phyloP scores from a whole-genome alignment of 164 flowering plant species.

The Kalanchoe fedtschenkoi region DNA sequence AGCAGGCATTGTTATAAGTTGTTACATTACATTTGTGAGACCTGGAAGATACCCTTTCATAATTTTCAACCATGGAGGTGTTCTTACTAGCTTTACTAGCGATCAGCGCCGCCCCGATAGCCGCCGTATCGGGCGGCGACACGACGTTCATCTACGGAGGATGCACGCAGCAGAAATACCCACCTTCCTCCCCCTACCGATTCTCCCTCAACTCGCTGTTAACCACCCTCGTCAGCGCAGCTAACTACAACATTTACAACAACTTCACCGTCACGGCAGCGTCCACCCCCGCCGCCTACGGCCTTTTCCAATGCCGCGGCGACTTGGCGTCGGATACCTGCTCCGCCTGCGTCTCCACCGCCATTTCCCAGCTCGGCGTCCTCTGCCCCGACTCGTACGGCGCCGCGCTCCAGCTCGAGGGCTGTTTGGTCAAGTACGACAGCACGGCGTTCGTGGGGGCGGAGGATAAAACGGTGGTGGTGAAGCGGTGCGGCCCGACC shows the following conservation, averaged over 20 bases:
- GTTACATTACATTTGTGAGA: background rate
- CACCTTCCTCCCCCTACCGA: constrained; percentile 31
- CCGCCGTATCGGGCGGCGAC: constrained; percentile 16
- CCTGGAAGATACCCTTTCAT: background rate
- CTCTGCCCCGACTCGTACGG: constrained; percentile 35
- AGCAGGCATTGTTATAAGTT: background rate
- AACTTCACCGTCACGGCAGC: constrained; percentile 31
- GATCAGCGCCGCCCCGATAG: constrained; percentile 9
- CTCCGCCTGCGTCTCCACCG: constrained; percentile 31
- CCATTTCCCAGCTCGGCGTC: constrained; percentile 36
- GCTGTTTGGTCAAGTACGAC: constrained; percentile 54
- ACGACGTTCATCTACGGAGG: constrained; percentile 44
- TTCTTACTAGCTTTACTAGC: background rate
- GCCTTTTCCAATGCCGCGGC: constrained; percentile 61
- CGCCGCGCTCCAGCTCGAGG: constrained; percentile 50
- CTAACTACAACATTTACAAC: constrained; percentile 30
- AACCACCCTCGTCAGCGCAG: constrained; percentile 48
- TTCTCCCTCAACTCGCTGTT: constrained; percentile 38
- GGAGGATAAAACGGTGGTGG: constrained; percentile 43
- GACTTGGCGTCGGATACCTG: constrained; percentile 35
- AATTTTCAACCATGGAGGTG: background rate
- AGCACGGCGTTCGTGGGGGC: constrained; percentile 40
- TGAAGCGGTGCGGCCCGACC: constrained; percentile 37
- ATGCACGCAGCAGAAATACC: constrained; percentile 38
- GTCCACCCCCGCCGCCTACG: constrained; percentile 18